phyloP scores from a whole-genome alignment of 1,139 yeast species.

The Candida sp. region DNA sequence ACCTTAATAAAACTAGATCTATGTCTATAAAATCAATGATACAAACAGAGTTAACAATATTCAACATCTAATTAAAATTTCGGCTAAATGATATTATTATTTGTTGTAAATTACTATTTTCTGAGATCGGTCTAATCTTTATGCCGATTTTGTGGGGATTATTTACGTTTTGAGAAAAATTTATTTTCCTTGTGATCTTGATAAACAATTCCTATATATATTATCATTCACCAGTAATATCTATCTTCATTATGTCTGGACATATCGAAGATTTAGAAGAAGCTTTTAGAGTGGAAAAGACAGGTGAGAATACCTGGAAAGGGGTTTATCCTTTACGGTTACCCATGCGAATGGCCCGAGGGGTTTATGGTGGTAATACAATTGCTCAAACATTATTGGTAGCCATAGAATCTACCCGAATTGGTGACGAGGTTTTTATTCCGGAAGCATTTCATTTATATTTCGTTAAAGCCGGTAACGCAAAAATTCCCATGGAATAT shows the following conservation, averaged over 20 bases:
- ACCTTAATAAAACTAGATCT: too few relatives aligned
- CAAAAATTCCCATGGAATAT: slow-evolving; percentile 49
- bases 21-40: too few relatives aligned
- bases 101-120: too few relatives aligned
- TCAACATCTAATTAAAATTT: too few relatives aligned
- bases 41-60: too few relatives aligned
- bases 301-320: slow-evolving; percentile 25
- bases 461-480: slow-evolving; percentile 47
- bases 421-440: slow-evolving; percentile 16
- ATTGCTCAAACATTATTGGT: slow-evolving; percentile 73
- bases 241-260: background rate
- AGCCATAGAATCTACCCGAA: slow-evolving; percentile 43
- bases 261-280: slow-evolving; percentile 29
- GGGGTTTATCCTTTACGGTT: slow-evolving; percentile 38
- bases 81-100: too few relatives aligned
- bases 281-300: slow-evolving; percentile 29
- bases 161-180: background rate
- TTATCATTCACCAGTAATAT: background rate
- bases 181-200: background rate
- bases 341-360: slow-evolving; percentile 55
- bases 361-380: slow-evolving; percentile 77
- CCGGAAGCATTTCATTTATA: slow-evolving; percentile 41
- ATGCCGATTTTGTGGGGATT: background rate
- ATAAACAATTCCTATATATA: background rate
- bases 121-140: background rate